Evolutionary conservation across 441 rosid species (phyloP).

Genomic region (Populus hybrid): DNA sequence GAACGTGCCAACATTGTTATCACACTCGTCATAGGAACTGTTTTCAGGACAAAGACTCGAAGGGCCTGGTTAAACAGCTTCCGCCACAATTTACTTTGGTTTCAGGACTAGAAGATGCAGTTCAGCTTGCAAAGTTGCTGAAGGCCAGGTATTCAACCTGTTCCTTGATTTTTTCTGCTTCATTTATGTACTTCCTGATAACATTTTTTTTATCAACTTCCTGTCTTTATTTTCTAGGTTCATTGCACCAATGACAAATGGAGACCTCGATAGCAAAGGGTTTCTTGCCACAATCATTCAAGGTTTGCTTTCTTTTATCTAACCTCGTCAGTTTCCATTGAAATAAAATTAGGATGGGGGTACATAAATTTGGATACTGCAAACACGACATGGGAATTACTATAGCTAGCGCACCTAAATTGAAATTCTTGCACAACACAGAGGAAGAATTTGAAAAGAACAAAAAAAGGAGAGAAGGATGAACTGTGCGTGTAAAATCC

Average conservation of each 20-base stretch:
- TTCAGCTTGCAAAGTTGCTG: constrained; percentile 70
- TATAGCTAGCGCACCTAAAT: no score
- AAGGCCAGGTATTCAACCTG: constrained; percentile 53
- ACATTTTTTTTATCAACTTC: neutral
- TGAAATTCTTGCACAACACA: no score
- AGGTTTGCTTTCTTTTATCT: constrained; percentile 39
- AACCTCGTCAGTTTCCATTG: neutral
- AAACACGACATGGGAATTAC: no score
- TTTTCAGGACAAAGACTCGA: no score
- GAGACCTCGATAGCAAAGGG: constrained; percentile 80
- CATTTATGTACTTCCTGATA: neutral
- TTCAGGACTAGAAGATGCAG: constrained; percentile 94
- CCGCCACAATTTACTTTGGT: constrained; percentile 82
- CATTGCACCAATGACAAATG: constrained; percentile 79
- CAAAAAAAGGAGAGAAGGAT: no score
- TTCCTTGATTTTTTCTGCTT: neutral
- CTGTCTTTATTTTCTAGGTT: constrained; percentile 38
- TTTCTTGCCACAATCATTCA: constrained; percentile 69
- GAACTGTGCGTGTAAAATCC: no score
- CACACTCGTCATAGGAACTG: constrained; percentile 56
- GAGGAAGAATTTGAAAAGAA: no score
- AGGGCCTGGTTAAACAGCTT: constrained; percentile 49
- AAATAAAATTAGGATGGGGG: neutral
- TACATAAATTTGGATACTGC: neutral
- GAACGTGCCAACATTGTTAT: constrained; percentile 77